Evolutionary conservation across 257 asterid genomes (phyloP), one percentile per base, ranked within the genome.

Genomic region (Capsicum chinense): DNA sequence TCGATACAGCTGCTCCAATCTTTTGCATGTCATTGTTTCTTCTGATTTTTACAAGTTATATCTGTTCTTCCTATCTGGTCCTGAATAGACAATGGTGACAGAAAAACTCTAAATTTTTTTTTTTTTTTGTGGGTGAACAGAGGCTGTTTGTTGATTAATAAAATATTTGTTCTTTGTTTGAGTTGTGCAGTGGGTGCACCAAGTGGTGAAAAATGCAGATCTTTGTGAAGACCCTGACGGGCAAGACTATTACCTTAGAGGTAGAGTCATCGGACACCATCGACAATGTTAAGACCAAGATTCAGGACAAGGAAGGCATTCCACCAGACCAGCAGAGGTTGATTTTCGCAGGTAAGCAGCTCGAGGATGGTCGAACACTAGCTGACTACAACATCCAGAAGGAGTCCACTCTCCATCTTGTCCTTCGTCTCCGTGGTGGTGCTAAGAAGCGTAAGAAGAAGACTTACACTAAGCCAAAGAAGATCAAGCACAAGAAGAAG

Each of bases 391-490:
- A 70, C 79, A 70, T 70, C 56, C 79, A 70, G 56, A 70, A 70
- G 79, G 79, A 70, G 9, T 70, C 79, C 35, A 70, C 79, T 35
- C 79, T 70, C 56, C 79, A 70, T 33, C 79, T 70, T 42, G 79
- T 70, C 56, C 79, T 70, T 70, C 79, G 79, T 9, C 79, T 70
- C 33, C 79, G 90, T 21, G 90, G 90, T 80, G 90, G 90, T 13
- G 90, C 90, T 1, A 87, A 85, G 83, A 87, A 87, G 85, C 86
- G 90, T 16, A 87, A 87, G 90, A 87, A 87, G 88, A 87, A 87
- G 90, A 87, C 90, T 74, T 87, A 87, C 86, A 87, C 90, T 26
- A 87, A 87, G 84, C 90, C 90, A 4, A 87, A 87, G 87, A 87
- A 87, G 90, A 85, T 87, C 85, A 87, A 87, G 87, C 90, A 87